These are phyloP conservation scores for Fusarium floridanum DNA, from an alignment of 2,329 filamentous ascomycete genomes.

Conservation along the genomic window DNA sequence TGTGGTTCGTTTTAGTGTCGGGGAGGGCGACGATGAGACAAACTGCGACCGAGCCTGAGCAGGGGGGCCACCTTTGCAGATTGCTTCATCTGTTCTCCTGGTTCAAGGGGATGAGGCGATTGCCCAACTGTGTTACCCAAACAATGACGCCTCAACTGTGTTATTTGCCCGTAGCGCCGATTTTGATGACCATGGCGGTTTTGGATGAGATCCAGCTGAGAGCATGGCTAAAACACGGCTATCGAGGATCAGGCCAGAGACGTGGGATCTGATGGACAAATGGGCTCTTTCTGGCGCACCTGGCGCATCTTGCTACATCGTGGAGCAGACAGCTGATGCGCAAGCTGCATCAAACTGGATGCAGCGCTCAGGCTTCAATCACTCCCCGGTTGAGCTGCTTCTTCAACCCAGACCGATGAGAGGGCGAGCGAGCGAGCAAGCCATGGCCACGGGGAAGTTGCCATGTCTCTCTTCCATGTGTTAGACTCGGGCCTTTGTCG, in stretches of 20 bases:
- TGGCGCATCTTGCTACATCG: constrained; percentile 8
- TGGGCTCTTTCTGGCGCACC: constrained; percentile 18
- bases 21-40: constrained; percentile 40
- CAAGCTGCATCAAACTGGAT: constrained; percentile 22
- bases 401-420: constrained; percentile 3
- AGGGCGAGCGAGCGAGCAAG: constrained; percentile 8
- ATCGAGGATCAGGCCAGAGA: constrained; percentile 34
- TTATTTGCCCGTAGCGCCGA: constrained; percentile 33
- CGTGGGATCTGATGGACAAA: constrained; percentile 27
- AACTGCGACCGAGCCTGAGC: constrained; percentile 22
- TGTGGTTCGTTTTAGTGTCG: constrained; percentile 44
- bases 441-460: constrained; percentile 13
- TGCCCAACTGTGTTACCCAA: constrained; percentile 26
- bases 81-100: constrained; percentile 40
- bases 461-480: neutral
- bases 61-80: constrained; percentile 38
- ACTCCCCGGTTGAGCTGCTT: constrained; percentile 14
- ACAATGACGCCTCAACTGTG: constrained; percentile 39
- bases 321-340: constrained; percentile 20
- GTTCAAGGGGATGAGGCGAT: constrained; percentile 15
- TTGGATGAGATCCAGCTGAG: constrained; percentile 35
- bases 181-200: constrained; percentile 35
- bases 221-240: constrained; percentile 27
- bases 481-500: constrained; percentile 12
- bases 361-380: constrained; percentile 1